These are phyloP conservation scores for Teratosphaeria viscida DNA, from an alignment of 2,329 filamentous ascomycete species.

Conservation along the genomic window DNA sequence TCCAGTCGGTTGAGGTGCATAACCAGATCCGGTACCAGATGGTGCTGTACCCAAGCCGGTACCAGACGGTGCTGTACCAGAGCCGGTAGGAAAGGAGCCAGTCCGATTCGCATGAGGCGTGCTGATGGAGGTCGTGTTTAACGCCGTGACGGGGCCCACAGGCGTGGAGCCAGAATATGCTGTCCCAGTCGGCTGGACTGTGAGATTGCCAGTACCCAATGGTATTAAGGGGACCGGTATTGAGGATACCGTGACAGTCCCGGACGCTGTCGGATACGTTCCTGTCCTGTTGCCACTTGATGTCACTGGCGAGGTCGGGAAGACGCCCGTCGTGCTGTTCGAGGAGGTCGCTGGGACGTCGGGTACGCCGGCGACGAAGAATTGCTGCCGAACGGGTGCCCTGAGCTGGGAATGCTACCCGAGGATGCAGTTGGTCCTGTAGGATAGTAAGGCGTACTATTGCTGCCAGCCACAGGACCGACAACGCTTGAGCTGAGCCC, in stretches of 20 bases:
- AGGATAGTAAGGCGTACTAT: neutral
- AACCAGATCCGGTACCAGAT: neutral
- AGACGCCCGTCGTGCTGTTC: slow-evolving; percentile 1
- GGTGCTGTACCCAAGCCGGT: neutral
- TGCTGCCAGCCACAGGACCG: neutral
- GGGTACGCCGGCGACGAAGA: neutral
- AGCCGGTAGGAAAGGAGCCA: neutral
- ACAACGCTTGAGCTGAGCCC: neutral
- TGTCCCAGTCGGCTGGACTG: neutral
- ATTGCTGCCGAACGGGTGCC: neutral
- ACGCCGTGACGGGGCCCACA: neutral
- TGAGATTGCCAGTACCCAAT: neutral
- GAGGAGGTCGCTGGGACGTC: slow-evolving; percentile 8
- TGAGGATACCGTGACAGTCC: neutral
- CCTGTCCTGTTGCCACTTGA: neutral
- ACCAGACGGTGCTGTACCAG: neutral
- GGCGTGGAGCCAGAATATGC: neutral
- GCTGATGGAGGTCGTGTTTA: neutral
- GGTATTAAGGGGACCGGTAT: neutral
- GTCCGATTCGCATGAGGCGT: neutral
- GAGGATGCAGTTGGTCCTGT: neutral
- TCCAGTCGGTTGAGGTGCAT: neutral
- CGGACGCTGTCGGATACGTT: neutral
- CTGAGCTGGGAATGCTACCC: neutral
- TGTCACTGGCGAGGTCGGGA: neutral